Evolutionary conservation across 176 grass and related monocot genomes (phyloP).

Genomic region (Triticum urartu): DNA sequence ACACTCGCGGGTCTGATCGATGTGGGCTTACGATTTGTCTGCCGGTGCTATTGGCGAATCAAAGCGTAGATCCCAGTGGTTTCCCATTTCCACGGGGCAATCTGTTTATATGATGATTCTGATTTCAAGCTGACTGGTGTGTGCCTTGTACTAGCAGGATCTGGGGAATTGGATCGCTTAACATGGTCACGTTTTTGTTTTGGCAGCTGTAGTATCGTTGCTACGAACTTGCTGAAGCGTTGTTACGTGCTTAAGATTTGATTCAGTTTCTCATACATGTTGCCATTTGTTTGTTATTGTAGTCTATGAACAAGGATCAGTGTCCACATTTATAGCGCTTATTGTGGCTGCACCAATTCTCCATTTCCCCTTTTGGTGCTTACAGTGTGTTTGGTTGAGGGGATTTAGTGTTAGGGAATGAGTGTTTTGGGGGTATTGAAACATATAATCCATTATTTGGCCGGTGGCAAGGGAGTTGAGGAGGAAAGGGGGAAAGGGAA

Average conservation of each 20-base stretch:
- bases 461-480: not conserved
- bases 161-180: not conserved
- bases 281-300: not conserved
- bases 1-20: not conserved
- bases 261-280: not conserved
- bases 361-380: not conserved
- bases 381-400: not conserved
- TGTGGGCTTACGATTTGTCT: not conserved
- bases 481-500: not conserved
- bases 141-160: conserved; percentile 20
- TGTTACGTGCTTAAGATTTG: not conserved
- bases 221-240: not conserved
- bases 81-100: not conserved
- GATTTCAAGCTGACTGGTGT: not conserved
- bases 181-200: not conserved
- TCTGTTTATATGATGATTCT: not conserved
- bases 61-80: conserved; percentile 19
- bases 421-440: not conserved
- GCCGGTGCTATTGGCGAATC: not conserved
- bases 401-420: not conserved
- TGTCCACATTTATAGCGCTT: not conserved
- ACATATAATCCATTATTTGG: not conserved
- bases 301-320: not conserved
- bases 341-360: not conserved
- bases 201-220: not conserved